A percentile compares a stretch with the other conserved stretches of the same genome.
Conservation (phyloP, 495 filamentous ascomycete genomes). For the Aspergillus baeticus region DNA sequence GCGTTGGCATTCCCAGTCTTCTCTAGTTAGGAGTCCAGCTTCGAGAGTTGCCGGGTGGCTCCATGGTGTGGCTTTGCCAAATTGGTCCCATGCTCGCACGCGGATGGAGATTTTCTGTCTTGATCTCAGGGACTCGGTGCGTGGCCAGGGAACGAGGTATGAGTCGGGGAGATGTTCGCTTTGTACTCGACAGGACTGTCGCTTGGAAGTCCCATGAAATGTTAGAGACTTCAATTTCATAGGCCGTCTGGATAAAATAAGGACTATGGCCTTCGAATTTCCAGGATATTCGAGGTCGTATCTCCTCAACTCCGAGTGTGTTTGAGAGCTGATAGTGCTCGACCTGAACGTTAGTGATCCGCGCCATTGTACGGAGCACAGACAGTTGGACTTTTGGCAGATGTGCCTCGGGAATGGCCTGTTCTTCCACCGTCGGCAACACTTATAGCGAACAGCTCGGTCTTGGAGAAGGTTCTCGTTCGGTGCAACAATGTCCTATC, state of each 20-base stretch:
- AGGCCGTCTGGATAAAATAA: not conserved
- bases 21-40: not conserved
- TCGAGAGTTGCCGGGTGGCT: not conserved
- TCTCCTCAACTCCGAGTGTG: conserved; percentile 7
- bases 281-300: conserved; percentile 9
- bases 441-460: too few relatives aligned
- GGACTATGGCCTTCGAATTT: not conserved
- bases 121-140: not conserved
- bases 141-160: conserved; percentile 6
- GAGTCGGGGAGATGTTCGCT: not conserved
- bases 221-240: conserved; percentile 6
- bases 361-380: not conserved
- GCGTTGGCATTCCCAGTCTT: not conserved
- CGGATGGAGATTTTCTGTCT: not conserved
- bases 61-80: not conserved
- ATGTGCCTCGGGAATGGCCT: too few relatives aligned
- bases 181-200: not conserved
- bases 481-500: too few relatives aligned
- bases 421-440: too few relatives aligned
- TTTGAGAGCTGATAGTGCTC: conserved; percentile 9
- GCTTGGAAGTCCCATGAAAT: not conserved
- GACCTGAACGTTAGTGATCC: conserved; percentile 4
- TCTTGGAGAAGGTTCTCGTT: too few relatives aligned
- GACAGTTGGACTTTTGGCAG: too few relatives aligned
- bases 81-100: not conserved